Evolutionary conservation across 2,329 filamentous ascomycete species (phyloP).

Genomic region (Claviceps africana): DNA sequence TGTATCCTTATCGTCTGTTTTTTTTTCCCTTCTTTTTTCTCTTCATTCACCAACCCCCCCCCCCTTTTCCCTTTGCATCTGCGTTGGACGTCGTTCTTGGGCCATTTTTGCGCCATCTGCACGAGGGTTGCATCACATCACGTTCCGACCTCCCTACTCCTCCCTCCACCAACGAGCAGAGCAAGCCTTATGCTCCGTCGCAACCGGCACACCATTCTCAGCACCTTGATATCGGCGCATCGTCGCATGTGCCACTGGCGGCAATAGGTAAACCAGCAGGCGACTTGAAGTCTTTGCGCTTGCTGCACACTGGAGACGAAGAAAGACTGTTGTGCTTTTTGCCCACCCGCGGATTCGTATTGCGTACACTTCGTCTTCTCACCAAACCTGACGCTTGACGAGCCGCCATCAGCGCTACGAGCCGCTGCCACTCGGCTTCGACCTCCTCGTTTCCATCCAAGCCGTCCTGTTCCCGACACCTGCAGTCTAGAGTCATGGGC

Average conservation of each 20-base stretch:
- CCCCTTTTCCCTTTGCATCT: background rate
- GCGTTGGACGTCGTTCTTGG: background rate
- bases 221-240: constrained; percentile 1
- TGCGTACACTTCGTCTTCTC: background rate
- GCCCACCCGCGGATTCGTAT: no score
- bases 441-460: background rate
- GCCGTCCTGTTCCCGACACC: no score
- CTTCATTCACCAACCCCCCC: background rate
- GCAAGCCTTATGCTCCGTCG: background rate
- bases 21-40: background rate
- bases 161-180: background rate
- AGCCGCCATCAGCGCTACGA: background rate
- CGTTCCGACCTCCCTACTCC: background rate
- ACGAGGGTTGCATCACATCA: background rate
- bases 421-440: background rate
- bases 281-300: constrained; percentile 57
- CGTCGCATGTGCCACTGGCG: constrained; percentile 28
- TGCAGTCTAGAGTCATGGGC: background rate
- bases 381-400: background rate
- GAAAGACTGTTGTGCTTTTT: constrained; percentile 37
- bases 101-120: background rate
- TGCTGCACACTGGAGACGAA: constrained; percentile 36
- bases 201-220: background rate
- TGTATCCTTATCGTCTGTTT: no score
- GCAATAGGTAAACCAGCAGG: constrained; percentile 34